Base-by-base conservation (phyloP, 2,329 filamentous ascomycete genomes). In the Alternaria gansuensis region DNA sequence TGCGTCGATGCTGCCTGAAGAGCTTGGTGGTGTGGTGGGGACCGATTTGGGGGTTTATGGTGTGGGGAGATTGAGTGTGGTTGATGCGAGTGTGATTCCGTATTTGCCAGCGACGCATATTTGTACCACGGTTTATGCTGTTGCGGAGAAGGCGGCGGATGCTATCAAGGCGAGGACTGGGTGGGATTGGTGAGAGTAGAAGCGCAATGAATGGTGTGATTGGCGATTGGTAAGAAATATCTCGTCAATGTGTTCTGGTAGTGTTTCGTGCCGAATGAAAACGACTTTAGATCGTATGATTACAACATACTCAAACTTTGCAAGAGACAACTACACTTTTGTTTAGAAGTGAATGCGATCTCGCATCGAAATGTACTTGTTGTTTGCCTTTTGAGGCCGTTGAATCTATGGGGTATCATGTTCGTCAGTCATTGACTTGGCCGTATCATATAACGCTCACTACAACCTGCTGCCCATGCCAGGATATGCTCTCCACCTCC, bases 41-140 rank as follows among this genome's bases (percentile, higher is more conserved):
- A 29, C 45, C 3, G 50, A 65, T 41, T 51, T 72, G 28, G 57
- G 17, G 17, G 71, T 73, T 2, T 60, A 73, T 55, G 69, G 66
- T 0, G 50, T 65, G 2, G 34, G 55, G 13, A 48, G 57, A 14
- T 31, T 74, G 13, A 53, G 51, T 26, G 37, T 53, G 24, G 51
- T 43, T 10, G 51, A 45, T 26, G 43, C 51, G 3, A 53, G 51
- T 34, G 26, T 53, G 17, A 34, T 45, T 9, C 40, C 51, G 7
- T 36, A 45, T 10, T 6, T 53, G 26, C 51, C 51, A 5, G 39
- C 39, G 10, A 53, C 51, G 14, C 51, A 72, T 60, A 45, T 63
- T n/a, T 63, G 60, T 43, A 60, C 60, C 2, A 68, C 65, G 14
- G 65, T 71, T 13, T 72, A 72, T 62, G 69, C 69, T 13, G 50